Conservation (phyloP, 2,329 filamentous ascomycete genomes). For the Colletotrichum lindemuthianum region DNA sequence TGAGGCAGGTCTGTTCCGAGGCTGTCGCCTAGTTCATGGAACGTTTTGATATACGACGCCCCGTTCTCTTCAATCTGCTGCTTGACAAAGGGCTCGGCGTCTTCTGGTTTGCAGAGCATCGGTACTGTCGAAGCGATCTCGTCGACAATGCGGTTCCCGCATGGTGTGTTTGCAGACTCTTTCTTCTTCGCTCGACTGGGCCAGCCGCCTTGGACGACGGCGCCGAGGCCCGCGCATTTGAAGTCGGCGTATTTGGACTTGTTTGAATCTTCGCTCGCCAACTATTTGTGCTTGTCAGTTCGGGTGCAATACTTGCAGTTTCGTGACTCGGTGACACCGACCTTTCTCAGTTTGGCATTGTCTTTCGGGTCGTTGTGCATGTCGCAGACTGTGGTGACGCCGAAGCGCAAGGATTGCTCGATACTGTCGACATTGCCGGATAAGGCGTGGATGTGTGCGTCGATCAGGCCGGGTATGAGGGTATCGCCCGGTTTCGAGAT, state of each 20-base stretch:
- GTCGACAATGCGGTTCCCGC: constrained; percentile 13
- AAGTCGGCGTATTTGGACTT: constrained; percentile 53
- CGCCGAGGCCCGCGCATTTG: constrained; percentile 58
- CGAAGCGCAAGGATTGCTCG: constrained; percentile 57
- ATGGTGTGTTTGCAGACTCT: constrained; percentile 1
- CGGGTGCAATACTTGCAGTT: background rate
- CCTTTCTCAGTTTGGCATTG: constrained; percentile 43
- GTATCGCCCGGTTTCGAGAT: constrained; percentile 57
- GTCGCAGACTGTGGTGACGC: constrained; percentile 61
- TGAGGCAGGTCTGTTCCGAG: constrained; percentile 49
- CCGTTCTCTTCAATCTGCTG: constrained; percentile 45
- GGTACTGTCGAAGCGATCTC: constrained; percentile 54
- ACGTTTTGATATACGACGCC: constrained; percentile 61
- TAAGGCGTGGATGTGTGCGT: constrained; percentile 59
- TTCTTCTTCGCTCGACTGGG: constrained; percentile 45
- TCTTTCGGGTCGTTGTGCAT: constrained; percentile 54
- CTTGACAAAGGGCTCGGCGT: constrained; percentile 53
- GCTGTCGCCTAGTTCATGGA: constrained; percentile 57
- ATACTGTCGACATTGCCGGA: constrained; percentile 47
- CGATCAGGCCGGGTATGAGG: constrained; percentile 60
- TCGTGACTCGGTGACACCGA: background rate
- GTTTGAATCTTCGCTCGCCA: constrained; percentile 19
- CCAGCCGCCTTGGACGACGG: constrained; percentile 63
- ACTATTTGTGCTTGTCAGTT: constrained; percentile 3
- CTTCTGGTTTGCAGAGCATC: constrained; percentile 47